Percentiles rank a stretch among this genome's conserved stretches.
Evolutionary conservation across 371 early-diverging fungal genomes (phyloP).

Genomic region (Mortierella sp.): DNA sequence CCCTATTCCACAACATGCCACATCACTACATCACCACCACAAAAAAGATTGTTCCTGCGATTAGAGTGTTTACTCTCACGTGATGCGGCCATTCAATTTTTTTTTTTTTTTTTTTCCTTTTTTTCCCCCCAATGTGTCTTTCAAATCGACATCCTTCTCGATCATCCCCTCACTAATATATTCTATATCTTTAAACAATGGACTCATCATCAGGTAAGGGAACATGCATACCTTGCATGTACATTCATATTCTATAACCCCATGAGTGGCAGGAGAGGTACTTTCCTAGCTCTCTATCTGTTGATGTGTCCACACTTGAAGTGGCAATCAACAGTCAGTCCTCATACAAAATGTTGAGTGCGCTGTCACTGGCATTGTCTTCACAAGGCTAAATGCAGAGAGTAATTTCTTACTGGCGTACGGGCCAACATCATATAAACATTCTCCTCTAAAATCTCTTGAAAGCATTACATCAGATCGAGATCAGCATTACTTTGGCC

Average conservation of each 20-base stretch:
- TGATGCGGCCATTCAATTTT: not conserved
- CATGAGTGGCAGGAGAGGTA: not conserved
- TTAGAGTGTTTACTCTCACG: not conserved
- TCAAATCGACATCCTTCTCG: constrained; percentile 9
- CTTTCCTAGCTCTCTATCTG: not conserved
- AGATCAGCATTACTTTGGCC: not conserved
- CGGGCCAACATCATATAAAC: not conserved
- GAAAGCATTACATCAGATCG: not conserved
- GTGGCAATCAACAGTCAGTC: too few species aligned
- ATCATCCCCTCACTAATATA: constrained; percentile 20
- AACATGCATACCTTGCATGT: not conserved
- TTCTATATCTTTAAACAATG: constrained; percentile 16
- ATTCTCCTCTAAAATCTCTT: not conserved
- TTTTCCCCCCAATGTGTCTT: constrained; percentile 2
- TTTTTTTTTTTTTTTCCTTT: not conserved
- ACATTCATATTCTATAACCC: not conserved
- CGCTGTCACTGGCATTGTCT: too few species aligned
- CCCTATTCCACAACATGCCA: not conserved
- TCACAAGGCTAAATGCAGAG: too few species aligned
- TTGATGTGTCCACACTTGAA: too few species aligned
- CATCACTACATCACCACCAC: not conserved
- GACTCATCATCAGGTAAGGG: constrained; percentile 36
- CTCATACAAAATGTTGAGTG: too few species aligned
- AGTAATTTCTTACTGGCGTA: not conserved
- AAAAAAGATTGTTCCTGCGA: not conserved